A percentile compares a stretch with the other conserved stretches of the same genome.
phyloP scores from a whole-genome alignment of 2,329 filamentous ascomycete genomes.

The Penicillium sp. region DNA sequence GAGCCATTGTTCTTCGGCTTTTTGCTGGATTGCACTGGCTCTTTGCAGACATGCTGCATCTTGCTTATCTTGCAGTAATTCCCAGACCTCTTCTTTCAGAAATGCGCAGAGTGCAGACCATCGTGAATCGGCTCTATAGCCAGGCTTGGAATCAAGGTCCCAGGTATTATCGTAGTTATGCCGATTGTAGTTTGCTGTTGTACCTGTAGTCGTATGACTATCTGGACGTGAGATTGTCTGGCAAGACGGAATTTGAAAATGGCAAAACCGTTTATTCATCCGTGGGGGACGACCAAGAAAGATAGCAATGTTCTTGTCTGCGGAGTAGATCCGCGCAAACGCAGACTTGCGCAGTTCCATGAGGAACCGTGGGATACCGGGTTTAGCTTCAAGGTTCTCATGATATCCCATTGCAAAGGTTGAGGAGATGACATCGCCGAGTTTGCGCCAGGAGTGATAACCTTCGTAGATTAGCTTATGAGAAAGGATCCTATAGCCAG shows the following conservation, averaged over 20 bases:
- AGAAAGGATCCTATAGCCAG: not conserved
- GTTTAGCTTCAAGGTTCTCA: slow-evolving; percentile 36
- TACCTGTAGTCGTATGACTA: not conserved
- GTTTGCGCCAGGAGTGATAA: slow-evolving; percentile 48
- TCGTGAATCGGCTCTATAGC: slow-evolving; percentile 27
- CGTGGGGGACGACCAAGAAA: slow-evolving; percentile 52
- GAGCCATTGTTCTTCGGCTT: slow-evolving; percentile 24
- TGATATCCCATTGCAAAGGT: slow-evolving; percentile 51
- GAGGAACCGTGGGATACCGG: slow-evolving; percentile 37
- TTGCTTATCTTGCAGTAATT: slow-evolving; percentile 26
- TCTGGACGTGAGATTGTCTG: not conserved
- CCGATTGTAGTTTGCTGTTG: not conserved
- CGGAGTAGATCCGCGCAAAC: slow-evolving; percentile 46
- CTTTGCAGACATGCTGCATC: slow-evolving; percentile 18
- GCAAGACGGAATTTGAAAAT: slow-evolving; percentile 34
- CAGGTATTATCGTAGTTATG: slow-evolving; percentile 6
- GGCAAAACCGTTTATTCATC: slow-evolving; percentile 43
- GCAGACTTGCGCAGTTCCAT: slow-evolving; percentile 39
- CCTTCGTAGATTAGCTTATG: slow-evolving; percentile 27
- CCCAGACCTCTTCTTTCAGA: slow-evolving; percentile 30
- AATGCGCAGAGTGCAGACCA: slow-evolving; percentile 30
- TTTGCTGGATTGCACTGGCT: slow-evolving; percentile 18
- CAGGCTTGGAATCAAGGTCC: slow-evolving; percentile 17
- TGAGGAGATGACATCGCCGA: slow-evolving; percentile 51
- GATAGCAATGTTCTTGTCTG: slow-evolving; percentile 50